Percentiles rank a stretch among this genome's conserved stretches.
These are phyloP conservation scores for Phytophthora pistaciae DNA, from an alignment of 352 stramenopile species.

Conservation along the genomic window DNA sequence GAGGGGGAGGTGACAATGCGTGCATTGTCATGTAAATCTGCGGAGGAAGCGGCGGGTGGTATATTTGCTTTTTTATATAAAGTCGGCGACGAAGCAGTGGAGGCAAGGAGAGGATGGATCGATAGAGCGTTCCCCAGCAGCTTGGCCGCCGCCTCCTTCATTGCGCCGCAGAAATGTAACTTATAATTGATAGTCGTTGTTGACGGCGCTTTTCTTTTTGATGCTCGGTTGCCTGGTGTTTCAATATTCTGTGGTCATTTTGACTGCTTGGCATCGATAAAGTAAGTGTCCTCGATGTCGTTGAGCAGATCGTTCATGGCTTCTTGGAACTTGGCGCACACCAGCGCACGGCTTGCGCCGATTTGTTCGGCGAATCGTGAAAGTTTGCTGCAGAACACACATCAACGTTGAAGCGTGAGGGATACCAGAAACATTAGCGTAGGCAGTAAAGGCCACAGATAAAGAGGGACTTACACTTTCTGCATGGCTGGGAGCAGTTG, in stretches of 20 bases:
- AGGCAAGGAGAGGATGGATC: slow-evolving; percentile 10
- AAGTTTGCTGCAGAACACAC: slow-evolving; percentile 65
- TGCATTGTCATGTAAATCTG: slow-evolving; percentile 69
- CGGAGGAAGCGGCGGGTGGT: slow-evolving; percentile 2
- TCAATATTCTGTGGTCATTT: no score
- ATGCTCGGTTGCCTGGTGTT: background rate
- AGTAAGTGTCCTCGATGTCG: slow-evolving; percentile 75
- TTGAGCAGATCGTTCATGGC: slow-evolving; percentile 80
- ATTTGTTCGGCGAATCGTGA: slow-evolving; percentile 83
- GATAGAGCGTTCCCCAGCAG: slow-evolving; percentile 18
- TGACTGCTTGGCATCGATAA: slow-evolving; percentile 55
- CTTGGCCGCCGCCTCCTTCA: slow-evolving; percentile 17
- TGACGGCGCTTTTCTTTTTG: slow-evolving; percentile 1
- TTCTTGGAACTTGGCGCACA: slow-evolving; percentile 79
- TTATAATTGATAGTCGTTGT: slow-evolving; percentile 37
- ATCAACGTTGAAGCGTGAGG: no score
- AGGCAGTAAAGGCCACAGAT: background rate
- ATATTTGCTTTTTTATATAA: slow-evolving; percentile 40
- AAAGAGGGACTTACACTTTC: slow-evolving; percentile 59
- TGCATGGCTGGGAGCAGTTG: slow-evolving; percentile 84
- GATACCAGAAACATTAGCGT: no score
- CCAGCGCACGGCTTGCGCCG: slow-evolving; percentile 51
- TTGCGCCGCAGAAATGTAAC: slow-evolving; percentile 38
- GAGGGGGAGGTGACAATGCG: slow-evolving; percentile 56
- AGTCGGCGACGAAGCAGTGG: slow-evolving; percentile 14